These are phyloP conservation scores for Ceratobasidium papillatum DNA, from an alignment of 1,284 basidiomycete genomes.

Conservation along the genomic window DNA sequence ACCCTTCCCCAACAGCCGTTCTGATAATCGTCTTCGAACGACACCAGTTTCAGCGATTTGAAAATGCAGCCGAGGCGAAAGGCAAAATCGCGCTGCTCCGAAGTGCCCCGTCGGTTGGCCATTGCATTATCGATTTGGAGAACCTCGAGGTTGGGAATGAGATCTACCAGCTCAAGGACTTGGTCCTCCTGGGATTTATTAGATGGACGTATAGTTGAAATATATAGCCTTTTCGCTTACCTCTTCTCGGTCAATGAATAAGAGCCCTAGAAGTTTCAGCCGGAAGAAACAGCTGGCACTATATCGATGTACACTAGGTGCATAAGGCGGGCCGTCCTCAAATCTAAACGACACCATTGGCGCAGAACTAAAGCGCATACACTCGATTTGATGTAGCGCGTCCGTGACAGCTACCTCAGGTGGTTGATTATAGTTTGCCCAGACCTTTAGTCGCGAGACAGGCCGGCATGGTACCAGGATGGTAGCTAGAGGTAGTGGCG, in stretches of 20 bases:
- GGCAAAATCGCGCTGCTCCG: conserved; percentile 25
- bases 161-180: conserved; percentile 3
- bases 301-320: background rate
- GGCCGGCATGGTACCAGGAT: conserved; percentile 21
- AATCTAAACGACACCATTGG: conserved; percentile 27
- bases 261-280: conserved; percentile 22
- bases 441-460: conserved; percentile 19
- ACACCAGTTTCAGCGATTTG: conserved; percentile 20
- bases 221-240: background rate
- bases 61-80: conserved; percentile 24
- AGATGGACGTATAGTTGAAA: background rate
- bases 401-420: conserved; percentile 18
- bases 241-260: conserved; percentile 33
- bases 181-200: conserved; percentile 21
- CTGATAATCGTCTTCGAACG: conserved; percentile 34
- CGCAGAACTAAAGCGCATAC: conserved; percentile 25
- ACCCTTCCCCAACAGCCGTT: conserved; percentile 22
- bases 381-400: conserved; percentile 1
- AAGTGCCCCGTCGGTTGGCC: conserved; percentile 24
- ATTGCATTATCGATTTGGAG: conserved; percentile 37
- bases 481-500: conserved; percentile 16
- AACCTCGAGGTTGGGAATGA: conserved; percentile 13
- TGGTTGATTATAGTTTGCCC: conserved; percentile 12
- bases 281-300: background rate
- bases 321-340: conserved; percentile 21